phyloP scores from a whole-genome alignment of 306 rosid genomes.

The Cercis canadensis region DNA sequence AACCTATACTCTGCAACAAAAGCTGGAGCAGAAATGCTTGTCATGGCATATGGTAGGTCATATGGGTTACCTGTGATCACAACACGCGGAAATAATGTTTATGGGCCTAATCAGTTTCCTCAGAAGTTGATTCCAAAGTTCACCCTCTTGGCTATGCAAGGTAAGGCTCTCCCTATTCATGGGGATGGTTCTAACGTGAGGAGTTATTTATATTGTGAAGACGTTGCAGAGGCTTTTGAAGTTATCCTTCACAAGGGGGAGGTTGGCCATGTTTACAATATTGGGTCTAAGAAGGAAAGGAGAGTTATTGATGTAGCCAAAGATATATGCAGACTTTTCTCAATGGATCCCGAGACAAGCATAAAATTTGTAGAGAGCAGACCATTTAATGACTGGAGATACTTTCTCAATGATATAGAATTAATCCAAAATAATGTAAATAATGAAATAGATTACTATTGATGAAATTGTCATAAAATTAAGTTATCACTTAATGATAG shows the following conservation, averaged over 20 bases:
- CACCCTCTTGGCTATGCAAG: conserved; percentile 87
- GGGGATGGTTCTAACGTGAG: conserved; percentile 96
- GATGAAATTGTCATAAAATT: no score
- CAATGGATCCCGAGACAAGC: conserved; percentile 58
- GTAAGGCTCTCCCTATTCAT: conserved; percentile 87
- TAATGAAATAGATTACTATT: no score
- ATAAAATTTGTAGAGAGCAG: conserved; percentile 91
- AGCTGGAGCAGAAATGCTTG: conserved; percentile 97
- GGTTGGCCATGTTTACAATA: conserved; percentile 93
- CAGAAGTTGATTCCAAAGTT: conserved; percentile 91
- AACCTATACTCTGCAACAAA: conserved; percentile 94
- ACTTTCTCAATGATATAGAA: conserved; percentile 86
- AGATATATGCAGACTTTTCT: conserved; percentile 78
- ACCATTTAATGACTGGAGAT: conserved; percentile 90
- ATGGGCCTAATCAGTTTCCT: conserved; percentile 92
- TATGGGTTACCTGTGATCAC: conserved; percentile 91
- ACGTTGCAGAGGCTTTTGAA: conserved; percentile 96
- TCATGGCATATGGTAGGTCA: conserved; percentile 93
- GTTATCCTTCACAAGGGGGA: conserved; percentile 92
- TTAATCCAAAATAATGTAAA: no score
- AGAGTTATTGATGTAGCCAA: conserved; percentile 89
- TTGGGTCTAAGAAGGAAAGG: conserved; percentile 87
- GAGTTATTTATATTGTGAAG: conserved; percentile 88
- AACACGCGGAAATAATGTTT: conserved; percentile 90
- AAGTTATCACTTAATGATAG: no score